A percentile compares a stretch with the other conserved stretches of the same genome.
phyloP scores from a whole-genome alignment of 2,329 filamentous ascomycete species.

The Mycocentrospora acerina region DNA sequence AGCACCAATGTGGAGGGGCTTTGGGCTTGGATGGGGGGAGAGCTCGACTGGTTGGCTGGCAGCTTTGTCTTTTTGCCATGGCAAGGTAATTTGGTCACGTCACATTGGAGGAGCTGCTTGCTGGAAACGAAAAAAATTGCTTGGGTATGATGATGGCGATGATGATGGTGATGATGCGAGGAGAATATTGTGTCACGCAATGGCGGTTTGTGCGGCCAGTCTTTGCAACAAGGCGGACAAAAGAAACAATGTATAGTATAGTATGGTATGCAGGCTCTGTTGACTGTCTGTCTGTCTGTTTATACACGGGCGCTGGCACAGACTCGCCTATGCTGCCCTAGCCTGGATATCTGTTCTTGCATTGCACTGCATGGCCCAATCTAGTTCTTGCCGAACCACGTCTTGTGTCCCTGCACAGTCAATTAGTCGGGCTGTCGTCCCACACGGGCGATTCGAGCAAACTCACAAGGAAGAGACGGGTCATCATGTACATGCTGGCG shows the following conservation, averaged over 20 bases:
- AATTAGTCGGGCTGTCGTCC: conserved; percentile 4
- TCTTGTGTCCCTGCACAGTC: conserved; percentile 66
- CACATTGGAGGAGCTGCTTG: not conserved
- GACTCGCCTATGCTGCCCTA: conserved; percentile 14
- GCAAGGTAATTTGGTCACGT: too few relatives aligned
- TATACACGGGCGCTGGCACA: conserved; percentile 32
- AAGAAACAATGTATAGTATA: not conserved
- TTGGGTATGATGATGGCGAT: too few relatives aligned
- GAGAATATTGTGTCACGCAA: too few relatives aligned
- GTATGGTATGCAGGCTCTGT: conserved; percentile 19
- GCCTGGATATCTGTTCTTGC: conserved; percentile 5
- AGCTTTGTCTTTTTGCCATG: too few relatives aligned
- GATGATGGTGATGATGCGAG: too few relatives aligned
- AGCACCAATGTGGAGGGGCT: conserved; percentile 28
- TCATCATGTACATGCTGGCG: conserved; percentile 72
- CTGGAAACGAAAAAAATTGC: not conserved
- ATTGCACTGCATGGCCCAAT: conserved; percentile 2
- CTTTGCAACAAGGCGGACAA: too few relatives aligned
- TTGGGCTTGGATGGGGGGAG: too few relatives aligned
- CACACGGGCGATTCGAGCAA: not conserved
- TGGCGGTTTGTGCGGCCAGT: too few relatives aligned
- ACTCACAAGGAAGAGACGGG: conserved; percentile 64
- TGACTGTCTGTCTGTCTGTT: conserved; percentile 38
- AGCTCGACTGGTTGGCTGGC: conserved; percentile 2
- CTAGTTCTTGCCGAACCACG: conserved; percentile 59